Evolutionary conservation across 352 stramenopile genomes (phyloP), one percentile per base, ranked within the genome.

Genomic region (Phytophthora meadii): DNA sequence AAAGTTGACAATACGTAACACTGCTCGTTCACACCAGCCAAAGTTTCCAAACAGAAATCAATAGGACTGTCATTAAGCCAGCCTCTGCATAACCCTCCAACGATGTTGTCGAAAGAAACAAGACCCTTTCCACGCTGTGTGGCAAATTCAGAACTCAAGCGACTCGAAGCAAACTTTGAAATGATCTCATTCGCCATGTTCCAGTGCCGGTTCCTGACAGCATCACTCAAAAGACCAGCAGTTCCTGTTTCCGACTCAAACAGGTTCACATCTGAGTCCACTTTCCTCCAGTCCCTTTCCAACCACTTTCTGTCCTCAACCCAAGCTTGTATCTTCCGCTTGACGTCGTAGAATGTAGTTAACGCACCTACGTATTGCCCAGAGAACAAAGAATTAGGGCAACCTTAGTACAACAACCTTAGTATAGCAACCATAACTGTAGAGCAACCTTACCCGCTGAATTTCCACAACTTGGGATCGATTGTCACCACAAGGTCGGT

Each of bases 271-370:
- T 52, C 14, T 27, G 60, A 56, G 6, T 24, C 9, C 3, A 69
- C 0, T 5, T 15, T 54, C 12, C 39, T 9, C 46, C 53, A 69
- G 12, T 69, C 39, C 37, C 50, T 22, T 4, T 54, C 61, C 1
- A 58, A 40, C n/a, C 53, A 69, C 22, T 54, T 69, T 22, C 54
- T 27, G 46, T 64, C 27, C 49, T 69, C 8, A 15, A 59, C 8
- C 61, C 39, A 69, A 3, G 11, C 12, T 17, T 37, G 9, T 9
- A 14, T 10, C 7, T 56, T 59, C 7, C 15, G n/a, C 36, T 61
- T 54, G 1, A 61, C 10, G 40, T 3, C 14, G 19, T 61, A 44
- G 34, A 56, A 68, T 9, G 32, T 34, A 25, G 42, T 42, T 10
- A 55, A 37, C 36, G 25, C 15, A 12, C 12, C 24, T 3, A 55